Conservation (phyloP, 495 filamentous ascomycete genomes). For the Annulohypoxylon maeteangense region DNA sequence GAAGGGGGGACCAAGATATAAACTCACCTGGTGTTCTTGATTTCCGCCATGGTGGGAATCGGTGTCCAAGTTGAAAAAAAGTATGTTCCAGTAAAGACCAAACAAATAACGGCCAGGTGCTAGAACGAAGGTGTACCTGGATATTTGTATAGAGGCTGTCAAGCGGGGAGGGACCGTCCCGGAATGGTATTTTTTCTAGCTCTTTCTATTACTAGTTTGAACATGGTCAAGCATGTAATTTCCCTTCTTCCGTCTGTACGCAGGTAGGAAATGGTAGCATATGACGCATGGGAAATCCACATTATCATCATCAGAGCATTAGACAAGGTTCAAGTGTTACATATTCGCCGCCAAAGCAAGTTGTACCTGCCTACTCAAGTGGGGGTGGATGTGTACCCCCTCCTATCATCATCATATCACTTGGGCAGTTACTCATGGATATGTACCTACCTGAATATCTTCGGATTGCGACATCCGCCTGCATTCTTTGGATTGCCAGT, state of each 20-base stretch:
- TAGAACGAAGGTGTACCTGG: conserved; percentile 8
- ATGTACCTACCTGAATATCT: too few species aligned
- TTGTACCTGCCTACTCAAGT: conserved; percentile 12
- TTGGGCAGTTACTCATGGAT: not conserved
- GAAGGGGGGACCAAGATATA: not conserved
- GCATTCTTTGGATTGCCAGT: not conserved
- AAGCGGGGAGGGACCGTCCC: not conserved
- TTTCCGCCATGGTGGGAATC: conserved; percentile 47
- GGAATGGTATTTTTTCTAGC: conserved; percentile 22
- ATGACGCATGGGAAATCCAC: conserved; percentile 37
- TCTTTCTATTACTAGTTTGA: conserved; percentile 30
- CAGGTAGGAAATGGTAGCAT: conserved; percentile 18
- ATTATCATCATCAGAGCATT: conserved; percentile 11
- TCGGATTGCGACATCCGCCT: not conserved
- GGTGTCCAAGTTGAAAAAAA: not conserved
- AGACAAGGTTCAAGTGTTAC: conserved; percentile 1
- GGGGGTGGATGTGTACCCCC: not conserved
- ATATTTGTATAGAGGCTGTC: conserved; percentile 30
- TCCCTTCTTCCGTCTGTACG: conserved; percentile 7
- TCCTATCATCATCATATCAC: not conserved
- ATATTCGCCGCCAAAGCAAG: not conserved
- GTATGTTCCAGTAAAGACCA: not conserved
- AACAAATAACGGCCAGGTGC: not conserved
- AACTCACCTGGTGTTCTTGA: conserved; percentile 52
- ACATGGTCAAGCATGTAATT: conserved; percentile 17